Evolutionary conservation across 106 monocot species (phyloP).

Genomic region (Phalaenopsis aphrodite): DNA sequence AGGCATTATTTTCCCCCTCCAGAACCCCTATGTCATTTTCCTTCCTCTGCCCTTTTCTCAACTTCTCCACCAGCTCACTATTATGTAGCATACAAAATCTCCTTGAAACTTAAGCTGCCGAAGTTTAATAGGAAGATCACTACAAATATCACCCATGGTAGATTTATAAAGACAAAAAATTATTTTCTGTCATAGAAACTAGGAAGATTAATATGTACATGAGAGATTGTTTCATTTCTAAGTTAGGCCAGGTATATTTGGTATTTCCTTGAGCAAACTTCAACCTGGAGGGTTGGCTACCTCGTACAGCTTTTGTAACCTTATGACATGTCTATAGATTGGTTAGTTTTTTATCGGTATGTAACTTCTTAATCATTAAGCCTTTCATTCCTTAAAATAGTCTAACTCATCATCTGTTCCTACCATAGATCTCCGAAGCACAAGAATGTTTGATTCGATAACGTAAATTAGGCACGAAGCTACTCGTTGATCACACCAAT

Average conservation of each 20-base stretch:
- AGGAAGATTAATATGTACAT: neutral
- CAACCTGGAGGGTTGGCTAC: neutral
- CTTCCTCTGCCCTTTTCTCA: neutral
- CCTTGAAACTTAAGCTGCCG: neutral
- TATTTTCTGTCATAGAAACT: too few relatives aligned
- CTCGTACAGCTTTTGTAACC: too few relatives aligned
- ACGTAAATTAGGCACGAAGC: neutral
- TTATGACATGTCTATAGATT: too few relatives aligned
- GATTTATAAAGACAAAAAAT: neutral
- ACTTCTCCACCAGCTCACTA: neutral
- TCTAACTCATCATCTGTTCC: too few relatives aligned
- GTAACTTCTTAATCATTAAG: too few relatives aligned
- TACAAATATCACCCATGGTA: neutral
- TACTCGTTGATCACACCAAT: neutral
- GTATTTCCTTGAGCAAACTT: neutral
- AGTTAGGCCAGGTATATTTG: neutral
- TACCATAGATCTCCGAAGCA: too few relatives aligned
- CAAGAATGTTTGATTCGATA: too few relatives aligned
- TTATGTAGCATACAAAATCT: neutral
- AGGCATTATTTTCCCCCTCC: neutral
- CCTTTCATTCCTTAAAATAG: too few relatives aligned
- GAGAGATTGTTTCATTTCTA: neutral
- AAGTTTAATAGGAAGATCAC: neutral
- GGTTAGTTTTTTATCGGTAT: too few relatives aligned
- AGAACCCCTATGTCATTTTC: neutral